These are phyloP conservation scores for Neotropicomus parvogracilis DNA, from an alignment of 1,284 basidiomycete genomes.

Conservation along the genomic window DNA sequence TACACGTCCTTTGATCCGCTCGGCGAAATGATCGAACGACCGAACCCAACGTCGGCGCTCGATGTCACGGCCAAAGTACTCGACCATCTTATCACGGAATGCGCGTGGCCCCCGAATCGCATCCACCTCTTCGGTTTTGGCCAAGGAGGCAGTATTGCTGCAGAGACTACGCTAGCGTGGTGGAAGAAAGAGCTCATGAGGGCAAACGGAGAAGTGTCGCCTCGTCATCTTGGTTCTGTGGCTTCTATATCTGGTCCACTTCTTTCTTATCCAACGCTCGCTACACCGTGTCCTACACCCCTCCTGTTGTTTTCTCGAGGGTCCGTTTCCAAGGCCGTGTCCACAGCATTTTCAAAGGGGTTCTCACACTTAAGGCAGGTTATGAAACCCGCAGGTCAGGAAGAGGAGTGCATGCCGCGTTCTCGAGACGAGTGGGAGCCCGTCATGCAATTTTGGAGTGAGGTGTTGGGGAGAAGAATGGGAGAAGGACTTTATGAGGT, in stretches of 20 bases:
- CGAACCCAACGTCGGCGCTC: constrained; percentile 70
- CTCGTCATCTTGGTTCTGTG: constrained; percentile 56
- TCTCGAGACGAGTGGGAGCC: constrained; percentile 76
- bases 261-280: constrained; percentile 68
- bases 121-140: constrained; percentile 90
- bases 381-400: constrained; percentile 10
- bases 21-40: constrained; percentile 66
- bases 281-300: constrained; percentile 54
- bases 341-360: constrained; percentile 55
- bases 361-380: constrained; percentile 52
- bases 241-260: constrained; percentile 69
- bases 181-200: constrained; percentile 28
- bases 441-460: constrained; percentile 86
- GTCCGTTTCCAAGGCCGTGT: constrained; percentile 41
- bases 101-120: constrained; percentile 60
- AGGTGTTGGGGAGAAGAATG: constrained; percentile 55
- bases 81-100: constrained; percentile 53
- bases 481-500: constrained; percentile 76
- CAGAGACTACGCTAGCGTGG: constrained; percentile 57
- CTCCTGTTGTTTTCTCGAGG: constrained; percentile 59
- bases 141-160: constrained; percentile 81
- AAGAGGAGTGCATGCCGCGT: constrained; percentile 63
- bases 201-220: background rate
- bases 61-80: constrained; percentile 54
- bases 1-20: constrained; percentile 79